Evolutionary conservation across 202 grass and related monocot species (phyloP), one percentile per base, ranked within the genome.

Genomic region (Elaeis oleifera): DNA sequence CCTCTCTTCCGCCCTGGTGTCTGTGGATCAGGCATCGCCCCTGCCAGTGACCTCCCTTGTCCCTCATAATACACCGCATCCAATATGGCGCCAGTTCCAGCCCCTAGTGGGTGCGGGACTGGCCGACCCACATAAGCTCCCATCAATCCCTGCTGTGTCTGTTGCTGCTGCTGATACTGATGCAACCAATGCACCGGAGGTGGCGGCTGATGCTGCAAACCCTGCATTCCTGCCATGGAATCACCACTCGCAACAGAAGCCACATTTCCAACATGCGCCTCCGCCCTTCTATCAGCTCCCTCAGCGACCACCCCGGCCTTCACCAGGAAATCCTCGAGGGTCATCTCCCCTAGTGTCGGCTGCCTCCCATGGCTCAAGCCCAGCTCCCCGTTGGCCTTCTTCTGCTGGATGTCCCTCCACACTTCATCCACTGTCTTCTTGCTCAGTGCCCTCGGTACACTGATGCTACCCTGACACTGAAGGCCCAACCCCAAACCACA

Each of bases 391-490:
- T 62, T 52, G 13, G 48, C 23, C 15, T 75, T 66, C 50, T 50
- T 39, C 70, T 70, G 16, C 54, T 86, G 87, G 61, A 89, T 89
- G 68, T 81, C 81, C 31, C 74, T 67, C 91, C 90, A 90, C 66
- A 88, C 84, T 76, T 96, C 86, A 61, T 90, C 90, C 23, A 51
- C 84, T n/a, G 84, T 83, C 79, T 74, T 91, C 68, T 65, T 83
- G 56, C 69, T 73, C n/a, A 60, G 25, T 24, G 64, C 31, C 15
- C 54, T 3, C 64, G 66, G 54, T 28, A 64, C 63, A 51, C 3
- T 68, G 59, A 78, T 24, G 66, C 22, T 48, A 49, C 60, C 61
- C 54, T 19, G 55, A 15, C 0, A 20, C 13, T 61, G 60, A 4
- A 62, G 50, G 59, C 6, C 20, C 18, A 17, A 15, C 3, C 15